Conservation (phyloP, 179 eudicot genomes). For the Beta lomatogona region DNA sequence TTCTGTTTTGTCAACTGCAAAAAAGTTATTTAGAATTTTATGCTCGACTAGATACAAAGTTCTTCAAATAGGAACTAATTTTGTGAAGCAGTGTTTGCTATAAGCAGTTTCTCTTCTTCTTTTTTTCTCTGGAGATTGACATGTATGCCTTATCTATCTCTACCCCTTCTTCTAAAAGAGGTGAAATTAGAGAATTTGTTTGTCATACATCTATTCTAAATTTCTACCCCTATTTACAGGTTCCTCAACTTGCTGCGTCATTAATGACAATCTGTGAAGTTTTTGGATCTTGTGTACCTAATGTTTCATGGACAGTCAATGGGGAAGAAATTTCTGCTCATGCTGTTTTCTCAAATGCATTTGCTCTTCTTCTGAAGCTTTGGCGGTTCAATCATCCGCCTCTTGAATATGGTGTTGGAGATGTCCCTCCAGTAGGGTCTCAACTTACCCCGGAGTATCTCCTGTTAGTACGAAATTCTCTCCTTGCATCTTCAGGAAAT, state of each 20-base stretch:
- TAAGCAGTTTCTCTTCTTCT: background rate
- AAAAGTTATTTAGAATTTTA: background rate
- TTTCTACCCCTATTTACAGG: slow-evolving; percentile 47
- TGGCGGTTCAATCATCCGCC: slow-evolving; percentile 98
- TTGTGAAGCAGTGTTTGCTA: background rate
- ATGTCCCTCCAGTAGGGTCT: slow-evolving; percentile 94
- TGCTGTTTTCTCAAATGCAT: slow-evolving; percentile 88
- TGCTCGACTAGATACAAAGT: background rate
- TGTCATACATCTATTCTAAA: background rate
- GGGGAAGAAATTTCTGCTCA: slow-evolving; percentile 90
- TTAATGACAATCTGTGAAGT: slow-evolving; percentile 96
- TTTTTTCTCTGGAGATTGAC: background rate
- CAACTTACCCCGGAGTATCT: slow-evolving; percentile 95
- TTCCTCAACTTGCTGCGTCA: slow-evolving; percentile 92
- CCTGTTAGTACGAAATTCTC: slow-evolving; percentile 73
- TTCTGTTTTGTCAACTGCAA: background rate
- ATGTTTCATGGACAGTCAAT: slow-evolving; percentile 68
- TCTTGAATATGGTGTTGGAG: slow-evolving; percentile 84
- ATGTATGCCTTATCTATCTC: background rate
- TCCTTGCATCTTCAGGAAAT: slow-evolving; percentile 63
- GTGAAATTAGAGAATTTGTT: background rate
- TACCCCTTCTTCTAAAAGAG: background rate
- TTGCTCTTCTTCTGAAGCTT: slow-evolving; percentile 84
- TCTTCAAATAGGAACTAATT: background rate
- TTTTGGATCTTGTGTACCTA: slow-evolving; percentile 84